Percentiles rank a stretch among this genome's conserved stretches.
Evolutionary conservation across 345 rosid genomes (phyloP).

Genomic region (Durio zibethinus): DNA sequence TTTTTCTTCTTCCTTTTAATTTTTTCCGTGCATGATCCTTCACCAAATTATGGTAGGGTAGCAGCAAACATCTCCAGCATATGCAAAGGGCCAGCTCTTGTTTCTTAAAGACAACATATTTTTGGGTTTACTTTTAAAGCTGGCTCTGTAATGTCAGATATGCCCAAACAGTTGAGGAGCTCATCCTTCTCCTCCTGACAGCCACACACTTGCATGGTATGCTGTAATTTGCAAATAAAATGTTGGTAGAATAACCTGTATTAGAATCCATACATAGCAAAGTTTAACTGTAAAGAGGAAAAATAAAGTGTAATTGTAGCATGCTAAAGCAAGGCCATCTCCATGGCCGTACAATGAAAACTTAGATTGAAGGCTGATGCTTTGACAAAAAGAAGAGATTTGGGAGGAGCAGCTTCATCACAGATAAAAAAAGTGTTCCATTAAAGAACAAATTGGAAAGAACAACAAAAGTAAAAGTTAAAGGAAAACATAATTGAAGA

Average conservation of each 20-base stretch:
- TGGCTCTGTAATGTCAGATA: background rate
- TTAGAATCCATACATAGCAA: background rate
- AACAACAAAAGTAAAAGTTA: too few species aligned
- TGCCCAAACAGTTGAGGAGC: background rate
- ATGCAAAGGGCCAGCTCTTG: constrained; percentile 23
- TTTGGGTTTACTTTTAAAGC: background rate
- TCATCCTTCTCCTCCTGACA: too few species aligned
- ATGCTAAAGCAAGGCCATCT: constrained; percentile 1
- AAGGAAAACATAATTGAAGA: background rate
- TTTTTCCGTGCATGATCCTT: background rate
- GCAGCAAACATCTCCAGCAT: constrained; percentile 20
- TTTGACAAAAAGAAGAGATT: constrained; percentile 8
- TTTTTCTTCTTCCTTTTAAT: too few species aligned
- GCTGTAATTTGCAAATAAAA: background rate
- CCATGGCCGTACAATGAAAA: constrained; percentile 29
- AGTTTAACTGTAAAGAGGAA: background rate
- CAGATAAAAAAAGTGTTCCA: background rate
- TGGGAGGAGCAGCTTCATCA: background rate
- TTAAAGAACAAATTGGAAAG: background rate
- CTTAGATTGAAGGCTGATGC: constrained; percentile 1
- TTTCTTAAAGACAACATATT: too few species aligned
- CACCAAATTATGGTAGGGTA: constrained; percentile 10
- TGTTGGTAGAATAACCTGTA: background rate
- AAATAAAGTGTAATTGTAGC: background rate
- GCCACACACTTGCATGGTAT: background rate